These are phyloP conservation scores for Nannochloropsis salina DNA, from an alignment of 108 stramenopile genomes.

Conservation along the genomic window DNA sequence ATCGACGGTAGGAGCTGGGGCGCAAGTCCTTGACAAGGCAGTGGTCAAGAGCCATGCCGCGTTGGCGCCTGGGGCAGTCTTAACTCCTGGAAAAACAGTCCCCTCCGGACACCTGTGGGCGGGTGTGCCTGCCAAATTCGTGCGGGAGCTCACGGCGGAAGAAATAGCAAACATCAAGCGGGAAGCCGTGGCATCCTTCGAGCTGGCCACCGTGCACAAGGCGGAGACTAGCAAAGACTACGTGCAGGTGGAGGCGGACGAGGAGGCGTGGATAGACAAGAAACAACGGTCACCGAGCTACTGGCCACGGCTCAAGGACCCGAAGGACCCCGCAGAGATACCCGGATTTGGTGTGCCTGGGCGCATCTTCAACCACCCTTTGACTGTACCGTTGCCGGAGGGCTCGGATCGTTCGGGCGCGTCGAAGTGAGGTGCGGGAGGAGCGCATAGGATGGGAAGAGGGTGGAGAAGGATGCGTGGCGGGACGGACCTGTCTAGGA, in stretches of 20 bases:
- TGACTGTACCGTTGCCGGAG: slow-evolving; percentile 21
- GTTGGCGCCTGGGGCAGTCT: slow-evolving; percentile 71
- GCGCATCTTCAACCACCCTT: slow-evolving; percentile 37
- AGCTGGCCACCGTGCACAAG: not conserved
- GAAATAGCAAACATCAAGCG: slow-evolving; percentile 27
- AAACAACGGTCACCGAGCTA: not conserved
- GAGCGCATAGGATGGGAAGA: not conserved
- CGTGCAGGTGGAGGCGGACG: not conserved
- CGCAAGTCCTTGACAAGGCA: slow-evolving; percentile 84
- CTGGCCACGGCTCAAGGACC: not conserved
- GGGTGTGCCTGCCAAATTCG: slow-evolving; percentile 81
- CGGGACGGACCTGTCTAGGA: too few species aligned
- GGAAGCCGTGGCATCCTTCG: slow-evolving; percentile 14
- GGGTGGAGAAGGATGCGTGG: not conserved
- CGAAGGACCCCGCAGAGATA: slow-evolving; percentile 18
- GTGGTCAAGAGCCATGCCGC: slow-evolving; percentile 66
- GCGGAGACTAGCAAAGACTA: slow-evolving; percentile 2
- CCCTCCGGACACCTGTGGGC: slow-evolving; percentile 74
- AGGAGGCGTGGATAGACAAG: not conserved
- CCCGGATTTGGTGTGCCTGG: slow-evolving; percentile 38
- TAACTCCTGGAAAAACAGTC: slow-evolving; percentile 68
- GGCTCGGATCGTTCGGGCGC: not conserved
- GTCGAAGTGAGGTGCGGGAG: not conserved
- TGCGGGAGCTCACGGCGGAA: slow-evolving; percentile 63
- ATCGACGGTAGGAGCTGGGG: slow-evolving; percentile 68